phyloP scores from a whole-genome alignment of 2,329 filamentous ascomycete genomes.

The Cytospora piceicola region DNA sequence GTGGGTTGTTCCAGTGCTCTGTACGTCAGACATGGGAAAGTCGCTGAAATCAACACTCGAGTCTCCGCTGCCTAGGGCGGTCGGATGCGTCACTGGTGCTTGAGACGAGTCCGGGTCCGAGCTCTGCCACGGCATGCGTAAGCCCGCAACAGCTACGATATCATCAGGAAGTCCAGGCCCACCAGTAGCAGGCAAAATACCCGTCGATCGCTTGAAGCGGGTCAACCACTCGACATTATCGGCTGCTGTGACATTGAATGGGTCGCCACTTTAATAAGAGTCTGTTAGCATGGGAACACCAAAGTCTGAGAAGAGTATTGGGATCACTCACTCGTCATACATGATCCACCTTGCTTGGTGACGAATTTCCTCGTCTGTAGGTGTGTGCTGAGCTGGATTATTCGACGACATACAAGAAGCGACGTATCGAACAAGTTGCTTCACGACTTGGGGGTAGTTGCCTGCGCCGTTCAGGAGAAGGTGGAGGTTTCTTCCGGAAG shows the following conservation, averaged over 20 bases:
- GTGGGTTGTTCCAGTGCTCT: constrained; percentile 30
- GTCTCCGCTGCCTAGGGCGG: not conserved
- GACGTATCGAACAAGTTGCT: constrained; percentile 58
- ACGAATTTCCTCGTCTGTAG: constrained; percentile 64
- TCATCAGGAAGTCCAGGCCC: constrained; percentile 53
- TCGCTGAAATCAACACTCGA: not conserved
- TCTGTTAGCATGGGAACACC: not conserved
- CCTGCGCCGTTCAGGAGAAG: constrained; percentile 64
- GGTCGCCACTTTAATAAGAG: constrained; percentile 54
- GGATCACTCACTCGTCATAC: constrained; percentile 59
- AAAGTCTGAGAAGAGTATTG: not conserved
- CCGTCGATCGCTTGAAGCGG: constrained; percentile 63
- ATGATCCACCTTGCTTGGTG: constrained; percentile 66
- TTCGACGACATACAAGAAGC: constrained; percentile 59
- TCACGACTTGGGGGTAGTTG: constrained; percentile 60
- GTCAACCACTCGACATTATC: constrained; percentile 67
- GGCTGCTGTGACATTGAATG: constrained; percentile 66
- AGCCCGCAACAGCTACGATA: constrained; percentile 5
- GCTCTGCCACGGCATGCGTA: constrained; percentile 6
- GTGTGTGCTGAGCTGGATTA: constrained; percentile 63
- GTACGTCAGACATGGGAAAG: not conserved
- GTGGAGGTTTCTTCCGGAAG: constrained; percentile 32
- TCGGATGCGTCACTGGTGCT: constrained; percentile 38
- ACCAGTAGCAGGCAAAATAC: constrained; percentile 52
- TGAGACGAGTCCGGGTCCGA: constrained; percentile 33